Evolutionary conservation across 1,284 basidiomycete genomes (phyloP), one percentile per base, ranked within the genome.

Genomic region (Austropuccinia psidii): DNA sequence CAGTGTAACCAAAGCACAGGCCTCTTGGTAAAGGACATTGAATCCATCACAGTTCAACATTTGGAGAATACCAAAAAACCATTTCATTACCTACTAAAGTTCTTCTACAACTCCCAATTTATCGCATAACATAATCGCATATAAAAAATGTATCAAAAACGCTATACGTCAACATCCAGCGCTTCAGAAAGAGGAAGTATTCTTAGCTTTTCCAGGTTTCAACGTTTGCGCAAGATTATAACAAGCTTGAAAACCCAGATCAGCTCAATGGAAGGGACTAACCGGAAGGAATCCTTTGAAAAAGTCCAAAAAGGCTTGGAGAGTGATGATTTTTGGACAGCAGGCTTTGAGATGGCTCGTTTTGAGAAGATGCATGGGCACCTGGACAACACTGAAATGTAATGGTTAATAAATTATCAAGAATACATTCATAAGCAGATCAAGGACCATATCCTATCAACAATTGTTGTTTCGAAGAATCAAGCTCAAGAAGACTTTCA

Each of bases 311-410:
- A 49, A n/a, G 61, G 43, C 45, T 24, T 64, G 13, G 43, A 64
- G 17, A 35, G 4, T 29, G 43, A 64, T 31, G 61, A 64, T 33
- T 64, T 49, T 35, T 64, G 61, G 61, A 64, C 45, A 1, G 29
- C 61, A 5, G 61, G 27, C 1, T 64, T 49, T 3, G 43, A 64
- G 21, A 64, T 64, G 21, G 47, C 43, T 1, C 29, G 43, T 11
- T 64, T 64, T 45, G 45, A 64, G 29, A 64, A 64, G 19, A 5
- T 64, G 3, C 45, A 64, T 24, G 61, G 61, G 24, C 61, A 21
- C 17, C 17, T 64, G 43, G 50, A 64, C 61, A 45, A 64, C 5
- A 8, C 0, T 2, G 43, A 64, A 50, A 64, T 64, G 61, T 13
- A 15, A 2, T 64, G 7, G 3, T 35, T 64, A 2, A 31, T 64